A percentile compares a stretch with the other conserved stretches of the same genome.
Conservation (phyloP, 1,284 basidiomycete species). For the Malassezia sympodialis region DNA sequence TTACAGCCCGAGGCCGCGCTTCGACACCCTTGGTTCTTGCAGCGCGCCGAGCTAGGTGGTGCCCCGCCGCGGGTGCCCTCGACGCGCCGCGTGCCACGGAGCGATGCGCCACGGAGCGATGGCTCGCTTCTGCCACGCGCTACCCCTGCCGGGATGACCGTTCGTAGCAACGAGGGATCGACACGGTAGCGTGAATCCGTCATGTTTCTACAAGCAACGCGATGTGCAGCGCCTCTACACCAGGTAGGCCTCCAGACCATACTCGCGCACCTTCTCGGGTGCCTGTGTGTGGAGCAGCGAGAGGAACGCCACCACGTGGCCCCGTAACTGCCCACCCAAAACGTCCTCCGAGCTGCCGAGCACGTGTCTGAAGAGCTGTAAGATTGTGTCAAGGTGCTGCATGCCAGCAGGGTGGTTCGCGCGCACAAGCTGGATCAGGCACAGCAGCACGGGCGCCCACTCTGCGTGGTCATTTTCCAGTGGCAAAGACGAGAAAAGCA, state of each 20-base stretch:
- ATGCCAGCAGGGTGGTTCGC: conserved; percentile 61
- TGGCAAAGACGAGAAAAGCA: conserved; percentile 72
- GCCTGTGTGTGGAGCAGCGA: conserved; percentile 63
- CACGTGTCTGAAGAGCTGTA: conserved; percentile 73
- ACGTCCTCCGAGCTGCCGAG: conserved; percentile 52
- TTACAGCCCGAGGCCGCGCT: conserved; percentile 82
- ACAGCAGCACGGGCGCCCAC: conserved; percentile 65
- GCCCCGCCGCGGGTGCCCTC: not conserved
- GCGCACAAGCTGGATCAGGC: conserved; percentile 78
- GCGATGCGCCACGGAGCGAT: not conserved
- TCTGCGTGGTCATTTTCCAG: conserved; percentile 71
- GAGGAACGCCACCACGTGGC: conserved; percentile 55
- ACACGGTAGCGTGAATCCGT: not conserved
- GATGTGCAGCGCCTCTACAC: conserved; percentile 20
- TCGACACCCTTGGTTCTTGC: conserved; percentile 43
- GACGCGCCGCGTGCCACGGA: not conserved
- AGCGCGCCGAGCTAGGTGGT: not conserved
- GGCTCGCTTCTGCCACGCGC: conserved; percentile 14
- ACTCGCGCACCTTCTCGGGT: conserved; percentile 64
- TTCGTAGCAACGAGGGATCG: not conserved
- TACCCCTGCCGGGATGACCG: not conserved
- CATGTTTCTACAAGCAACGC: not conserved
- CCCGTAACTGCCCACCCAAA: conserved; percentile 51
- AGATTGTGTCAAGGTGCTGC: conserved; percentile 66
- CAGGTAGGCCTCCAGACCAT: conserved; percentile 55